Base-by-base conservation (phyloP, 1,139 yeast species). In the Magnusiomyces tetraspermus region DNA sequence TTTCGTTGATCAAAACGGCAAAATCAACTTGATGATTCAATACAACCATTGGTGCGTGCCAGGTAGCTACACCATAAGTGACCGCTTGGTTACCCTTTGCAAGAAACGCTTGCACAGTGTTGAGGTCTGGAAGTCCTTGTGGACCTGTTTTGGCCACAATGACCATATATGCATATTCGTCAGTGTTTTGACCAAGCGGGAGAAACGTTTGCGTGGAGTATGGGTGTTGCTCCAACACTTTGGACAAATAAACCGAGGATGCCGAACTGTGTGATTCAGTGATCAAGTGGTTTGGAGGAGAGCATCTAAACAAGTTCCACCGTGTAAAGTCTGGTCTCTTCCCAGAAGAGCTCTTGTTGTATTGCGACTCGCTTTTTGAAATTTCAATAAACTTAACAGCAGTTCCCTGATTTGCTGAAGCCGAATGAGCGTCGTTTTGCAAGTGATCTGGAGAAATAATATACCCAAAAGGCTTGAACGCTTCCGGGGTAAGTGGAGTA, bases 41-140 rank as follows among this genome's bases (percentile, higher is more conserved):
- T 46, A 87, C 92, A 42, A 90, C 84, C 97, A 90, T 90, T 1
- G 97, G 97, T 0, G 97, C 95, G 66, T 90, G 97, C 89, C 89
- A 83, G 10, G 78, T 75, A 53, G 76, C 95, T 0, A 79, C 79
- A 0, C 88, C 95, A 65, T 90, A 90, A 0, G 96, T 90, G 2
- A 90, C 85, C 0, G 95, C 86, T 64, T 88, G 96, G 66, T 85
- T 83, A 0, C 96, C 96, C 53, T 71, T 76, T 58, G 92, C 87
- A 3, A 80, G 60, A 61, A 88, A 90, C 0, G 95, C 96, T 59
- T 72, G 74, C 15, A 83, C 62, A 0, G 78, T 71, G 1, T 69
- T 60, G 8, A 81, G 76, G 57, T 84, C 85, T 0, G 97, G 96
- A 43, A 80, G 69, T 1, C 71, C 71, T 8, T 11, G 23, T 8